These are phyloP conservation scores for Wickerhamiella galacta DNA, from an alignment of 805 yeast species.

Conservation along the genomic window DNA sequence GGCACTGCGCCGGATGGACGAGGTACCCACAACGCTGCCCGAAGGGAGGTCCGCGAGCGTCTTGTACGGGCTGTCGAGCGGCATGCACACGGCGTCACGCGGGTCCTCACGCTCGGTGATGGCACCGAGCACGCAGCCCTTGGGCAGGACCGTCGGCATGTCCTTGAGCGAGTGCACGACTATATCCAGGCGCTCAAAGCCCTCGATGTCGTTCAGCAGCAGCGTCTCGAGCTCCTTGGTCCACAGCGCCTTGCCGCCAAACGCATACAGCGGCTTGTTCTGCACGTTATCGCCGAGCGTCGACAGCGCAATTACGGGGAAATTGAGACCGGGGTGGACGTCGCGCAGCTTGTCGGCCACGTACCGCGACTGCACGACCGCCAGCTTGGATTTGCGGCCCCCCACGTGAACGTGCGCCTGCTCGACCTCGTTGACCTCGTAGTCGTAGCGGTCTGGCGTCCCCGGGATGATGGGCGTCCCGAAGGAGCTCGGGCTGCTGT, in stretches of 20 bases:
- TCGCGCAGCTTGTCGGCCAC: constrained; percentile 45
- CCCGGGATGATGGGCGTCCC: constrained; percentile 11
- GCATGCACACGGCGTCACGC: constrained; percentile 78
- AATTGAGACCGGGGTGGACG: constrained; percentile 46
- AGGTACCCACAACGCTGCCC: constrained; percentile 83
- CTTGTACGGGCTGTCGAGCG: constrained; percentile 42
- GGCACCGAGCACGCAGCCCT: constrained; percentile 78
- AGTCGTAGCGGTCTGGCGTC: constrained; percentile 17
- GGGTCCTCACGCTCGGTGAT: constrained; percentile 81
- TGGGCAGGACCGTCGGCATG: constrained; percentile 77
- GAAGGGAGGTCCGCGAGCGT: constrained; percentile 58
- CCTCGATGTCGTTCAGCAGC: constrained; percentile 40
- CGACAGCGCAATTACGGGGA: constrained; percentile 61
- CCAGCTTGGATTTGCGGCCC: constrained; percentile 76
- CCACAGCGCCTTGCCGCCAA: constrained; percentile 95
- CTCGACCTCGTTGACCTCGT: constrained; percentile 13
- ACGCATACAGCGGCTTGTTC: constrained; percentile 72
- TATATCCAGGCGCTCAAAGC: constrained; percentile 59
- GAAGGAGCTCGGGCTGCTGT: no score
- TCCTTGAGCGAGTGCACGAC: constrained; percentile 91
- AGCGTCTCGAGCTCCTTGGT: constrained; percentile 83
- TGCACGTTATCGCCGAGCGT: constrained; percentile 87
- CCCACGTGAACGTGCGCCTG: constrained; percentile 33
- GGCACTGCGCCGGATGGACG: constrained; percentile 85
- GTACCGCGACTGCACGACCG: constrained; percentile 69